Percentiles rank a stretch among this genome's conserved stretches.
These are phyloP conservation scores for Pelargonium cotyledonis DNA, from an alignment of 441 rosid genomes.

Conservation along the genomic window DNA sequence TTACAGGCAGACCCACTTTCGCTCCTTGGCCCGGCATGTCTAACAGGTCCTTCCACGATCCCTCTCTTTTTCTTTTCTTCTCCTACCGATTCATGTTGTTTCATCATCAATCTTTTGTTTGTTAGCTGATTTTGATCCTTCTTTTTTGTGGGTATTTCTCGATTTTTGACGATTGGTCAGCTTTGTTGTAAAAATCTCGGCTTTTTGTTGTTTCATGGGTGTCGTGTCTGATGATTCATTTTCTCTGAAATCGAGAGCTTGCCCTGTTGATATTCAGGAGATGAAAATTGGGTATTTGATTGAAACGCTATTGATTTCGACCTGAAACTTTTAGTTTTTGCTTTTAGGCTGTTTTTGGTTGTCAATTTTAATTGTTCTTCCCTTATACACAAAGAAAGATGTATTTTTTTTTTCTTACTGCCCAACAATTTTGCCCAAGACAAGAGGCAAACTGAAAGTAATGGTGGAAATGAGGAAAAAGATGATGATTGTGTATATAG, in stretches of 20 bases:
- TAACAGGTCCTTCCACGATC: not conserved
- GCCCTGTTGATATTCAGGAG: not conserved
- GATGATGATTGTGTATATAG: not conserved
- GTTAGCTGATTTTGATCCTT: not conserved
- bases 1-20: constrained; percentile 10
- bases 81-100: not conserved
- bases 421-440: not conserved
- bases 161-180: not conserved
- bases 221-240: not conserved
- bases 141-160: not conserved
- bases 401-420: not conserved
- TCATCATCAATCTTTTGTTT: no score
- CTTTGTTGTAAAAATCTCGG: not conserved
- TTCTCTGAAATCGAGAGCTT: not conserved
- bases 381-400: no score
- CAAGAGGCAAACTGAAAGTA: not conserved
- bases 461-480: not conserved
- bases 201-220: not conserved
- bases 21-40: constrained; percentile 11
- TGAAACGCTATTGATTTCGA: not conserved
- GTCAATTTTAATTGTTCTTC: no score
- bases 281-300: not conserved
- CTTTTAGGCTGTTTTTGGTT: not conserved
- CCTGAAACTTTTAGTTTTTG: not conserved
- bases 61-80: not conserved